Evolutionary conservation across 129 eudicot species (phyloP).

Genomic region (Tanacetum coccineum): DNA sequence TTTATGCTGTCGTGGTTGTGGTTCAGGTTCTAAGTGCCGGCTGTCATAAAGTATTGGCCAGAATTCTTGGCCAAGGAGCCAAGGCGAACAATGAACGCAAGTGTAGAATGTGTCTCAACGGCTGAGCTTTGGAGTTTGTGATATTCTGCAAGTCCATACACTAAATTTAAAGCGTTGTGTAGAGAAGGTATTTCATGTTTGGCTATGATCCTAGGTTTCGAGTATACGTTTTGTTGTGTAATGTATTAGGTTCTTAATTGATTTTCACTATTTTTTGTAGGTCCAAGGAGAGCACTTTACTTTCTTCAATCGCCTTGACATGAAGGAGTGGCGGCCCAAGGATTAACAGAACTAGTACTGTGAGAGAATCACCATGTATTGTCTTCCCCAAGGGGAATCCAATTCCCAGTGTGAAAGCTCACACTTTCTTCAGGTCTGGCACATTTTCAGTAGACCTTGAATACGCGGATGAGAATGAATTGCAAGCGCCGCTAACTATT

Average conservation of each 20-base stretch:
- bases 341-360: conserved; percentile 53
- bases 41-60: conserved; percentile 68
- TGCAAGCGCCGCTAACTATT: no score
- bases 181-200: conserved; percentile 80
- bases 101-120: conserved; percentile 98
- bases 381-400: conserved; percentile 35
- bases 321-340: conserved; percentile 67
- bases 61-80: conserved; percentile 95
- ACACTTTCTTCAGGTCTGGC: conserved; percentile 45
- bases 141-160: conserved; percentile 86
- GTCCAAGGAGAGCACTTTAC: conserved; percentile 94
- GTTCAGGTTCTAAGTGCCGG: conserved; percentile 92
- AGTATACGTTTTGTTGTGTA: background rate
- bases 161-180: conserved; percentile 94
- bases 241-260: background rate
- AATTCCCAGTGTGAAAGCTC: no score
- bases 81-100: conserved; percentile 93
- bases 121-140: conserved; percentile 85
- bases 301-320: conserved; percentile 65
- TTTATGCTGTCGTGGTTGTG: conserved; percentile 94
- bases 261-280: conserved; percentile 35
- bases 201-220: background rate
- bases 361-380: conserved; percentile 59
- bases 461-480: conserved; percentile 59
- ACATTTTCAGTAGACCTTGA: conserved; percentile 43